phyloP scores from a whole-genome alignment of 805 yeast genomes.

The Kuraishia hungarica region DNA sequence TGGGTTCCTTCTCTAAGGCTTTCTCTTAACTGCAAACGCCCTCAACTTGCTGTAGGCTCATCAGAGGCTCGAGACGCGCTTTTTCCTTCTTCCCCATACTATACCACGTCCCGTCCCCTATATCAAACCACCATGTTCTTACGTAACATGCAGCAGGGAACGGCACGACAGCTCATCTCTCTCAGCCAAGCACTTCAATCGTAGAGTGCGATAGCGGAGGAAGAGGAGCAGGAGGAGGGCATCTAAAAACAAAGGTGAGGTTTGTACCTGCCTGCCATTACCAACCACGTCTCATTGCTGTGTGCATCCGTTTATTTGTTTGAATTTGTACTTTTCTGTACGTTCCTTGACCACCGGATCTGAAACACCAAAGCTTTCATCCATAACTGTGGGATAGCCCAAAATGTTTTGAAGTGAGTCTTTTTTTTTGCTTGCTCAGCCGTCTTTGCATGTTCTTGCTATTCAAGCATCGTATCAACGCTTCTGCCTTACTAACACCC shows the following conservation, averaged over 20 bases:
- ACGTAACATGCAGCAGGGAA: background rate
- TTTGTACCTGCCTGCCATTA: background rate
- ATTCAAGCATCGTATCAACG: too few species aligned
- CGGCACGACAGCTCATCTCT: background rate
- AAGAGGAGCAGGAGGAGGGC: background rate
- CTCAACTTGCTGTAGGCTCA: too few species aligned
- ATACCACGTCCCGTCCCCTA: too few species aligned
- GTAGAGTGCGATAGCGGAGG: too few species aligned
- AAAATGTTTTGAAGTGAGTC: slow-evolving; percentile 15
- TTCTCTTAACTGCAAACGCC: too few species aligned
- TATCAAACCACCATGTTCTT: background rate
- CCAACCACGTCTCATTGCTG: background rate
- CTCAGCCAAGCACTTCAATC: background rate
- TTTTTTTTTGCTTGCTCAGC: background rate
- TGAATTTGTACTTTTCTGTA: background rate
- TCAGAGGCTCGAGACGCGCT: too few species aligned
- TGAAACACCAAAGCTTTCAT: background rate
- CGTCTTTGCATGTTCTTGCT: background rate
- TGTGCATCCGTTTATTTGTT: background rate
- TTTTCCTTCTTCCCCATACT: too few species aligned
- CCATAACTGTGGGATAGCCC: background rate
- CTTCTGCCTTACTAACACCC: background rate
- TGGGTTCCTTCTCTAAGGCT: too few species aligned
- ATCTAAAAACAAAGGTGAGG: background rate
- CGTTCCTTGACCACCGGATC: background rate